Base-by-base conservation (phyloP, 306 rosid species). In the Glycine latifolia region DNA sequence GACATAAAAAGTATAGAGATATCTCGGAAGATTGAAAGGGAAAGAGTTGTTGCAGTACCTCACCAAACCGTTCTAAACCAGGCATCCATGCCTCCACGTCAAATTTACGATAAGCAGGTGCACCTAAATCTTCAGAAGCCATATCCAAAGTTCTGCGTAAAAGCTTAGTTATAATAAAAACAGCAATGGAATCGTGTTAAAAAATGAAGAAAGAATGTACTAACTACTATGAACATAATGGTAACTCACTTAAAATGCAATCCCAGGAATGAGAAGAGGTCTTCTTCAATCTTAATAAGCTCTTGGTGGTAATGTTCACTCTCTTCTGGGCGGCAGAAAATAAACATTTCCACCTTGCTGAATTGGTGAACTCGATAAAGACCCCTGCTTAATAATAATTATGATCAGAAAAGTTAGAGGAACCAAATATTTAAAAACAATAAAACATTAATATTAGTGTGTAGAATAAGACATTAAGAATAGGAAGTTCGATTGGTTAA, bases 51-150 rank as follows among this genome's bases (percentile, higher is more conserved):
- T 10, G 82, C 67, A 81, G 60, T 90, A 95, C 97, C 98, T 95
- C 96, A 47, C 99, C 99, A 77, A 90, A 95, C 54, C 98, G 88
- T 58, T 86, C 98, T 81, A 95, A 83, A 65, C 98, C 98, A 33
- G 99, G 97, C 98, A 93, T 95, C 98, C 98, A 93, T 47, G 99
- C 98, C 86, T 95, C 99, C 59, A 93, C 90, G 13, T 95, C 98
- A 77, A 84, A 95, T 83, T 95, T 95, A 54, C 96, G 97, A 75
- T 93, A 89, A 53, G 99, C 99, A 44, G 98, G 99, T 15, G 97
- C 98, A 16, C 99, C 99, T 86, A 93, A 88, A 91, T 95, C 98
- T 67, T 77, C 94, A 0, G 97, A 88, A 67, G 98, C 96, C 98
- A 95, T 93, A 85, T 95, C 94, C 91, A 95, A 87, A 82, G 92